A percentile compares a stretch with the other conserved stretches of the same genome.
These are phyloP conservation scores for Syzygium jambos DNA, from an alignment of 345 rosid species.

Conservation along the genomic window DNA sequence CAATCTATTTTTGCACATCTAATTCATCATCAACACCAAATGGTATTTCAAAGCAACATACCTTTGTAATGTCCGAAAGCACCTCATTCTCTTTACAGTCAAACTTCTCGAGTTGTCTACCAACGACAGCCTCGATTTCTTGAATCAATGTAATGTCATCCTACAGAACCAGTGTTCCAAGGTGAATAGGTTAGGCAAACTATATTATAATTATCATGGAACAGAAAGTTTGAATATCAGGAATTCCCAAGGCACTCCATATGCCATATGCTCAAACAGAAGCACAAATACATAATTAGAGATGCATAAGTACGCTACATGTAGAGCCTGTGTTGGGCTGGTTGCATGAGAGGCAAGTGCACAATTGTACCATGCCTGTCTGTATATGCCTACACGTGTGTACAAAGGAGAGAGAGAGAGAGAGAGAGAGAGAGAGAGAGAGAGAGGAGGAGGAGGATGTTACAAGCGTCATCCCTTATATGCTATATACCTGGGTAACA, in stretches of 20 bases:
- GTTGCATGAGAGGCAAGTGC: background rate
- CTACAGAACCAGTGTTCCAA: constrained; percentile 26
- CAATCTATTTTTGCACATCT: background rate
- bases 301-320: background rate
- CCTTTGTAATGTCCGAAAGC: constrained; percentile 66
- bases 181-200: background rate
- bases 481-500: constrained; percentile 52
- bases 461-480: background rate
- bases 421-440: background rate
- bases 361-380: background rate
- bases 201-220: background rate
- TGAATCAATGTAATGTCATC: constrained; percentile 65
- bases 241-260: background rate
- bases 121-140: constrained; percentile 67
- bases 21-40: background rate
- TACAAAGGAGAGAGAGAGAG: background rate
- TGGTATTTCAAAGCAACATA: background rate
- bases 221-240: background rate
- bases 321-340: background rate
- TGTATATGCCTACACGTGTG: background rate
- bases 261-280: background rate
- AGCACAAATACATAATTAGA: background rate
- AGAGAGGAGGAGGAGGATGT: background rate
- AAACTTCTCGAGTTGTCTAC: constrained; percentile 57
- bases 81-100: constrained; percentile 69